Percentiles rank a stretch among this genome's conserved stretches.
Evolutionary conservation across 140 eudicot species (phyloP).

Genomic region (Senecio squalidus): DNA sequence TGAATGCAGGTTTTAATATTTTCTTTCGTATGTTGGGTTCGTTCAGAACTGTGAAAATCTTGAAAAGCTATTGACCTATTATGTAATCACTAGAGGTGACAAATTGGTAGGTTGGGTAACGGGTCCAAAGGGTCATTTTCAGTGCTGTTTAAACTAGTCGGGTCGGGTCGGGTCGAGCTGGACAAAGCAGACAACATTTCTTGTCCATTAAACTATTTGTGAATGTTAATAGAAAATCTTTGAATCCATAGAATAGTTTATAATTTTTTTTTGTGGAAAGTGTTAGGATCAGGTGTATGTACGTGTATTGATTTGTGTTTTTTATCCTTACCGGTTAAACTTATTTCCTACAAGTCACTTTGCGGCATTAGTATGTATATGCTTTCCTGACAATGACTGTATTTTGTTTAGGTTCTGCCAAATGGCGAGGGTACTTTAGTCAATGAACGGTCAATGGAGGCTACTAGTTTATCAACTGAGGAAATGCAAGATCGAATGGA

Average conservation of each 20-base stretch:
- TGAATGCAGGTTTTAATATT: background rate
- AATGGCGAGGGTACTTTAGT: conserved; percentile 13
- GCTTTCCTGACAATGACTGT: background rate
- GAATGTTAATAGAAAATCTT: background rate
- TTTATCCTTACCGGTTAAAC: too few relatives aligned
- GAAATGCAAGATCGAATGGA: conserved; percentile 87
- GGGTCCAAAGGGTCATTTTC: background rate
- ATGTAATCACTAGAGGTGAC: background rate
- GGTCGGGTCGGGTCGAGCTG: background rate
- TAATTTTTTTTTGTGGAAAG: too few relatives aligned
- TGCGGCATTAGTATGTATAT: background rate
- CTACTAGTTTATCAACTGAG: conserved; percentile 39
- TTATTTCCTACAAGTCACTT: too few relatives aligned
- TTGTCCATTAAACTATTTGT: too few relatives aligned
- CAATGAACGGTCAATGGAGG: conserved; percentile 22
- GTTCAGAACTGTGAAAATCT: background rate
- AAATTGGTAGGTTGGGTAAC: background rate
- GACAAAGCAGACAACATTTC: too few relatives aligned
- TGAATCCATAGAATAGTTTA: background rate
- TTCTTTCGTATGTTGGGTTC: background rate
- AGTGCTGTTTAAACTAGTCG: background rate
- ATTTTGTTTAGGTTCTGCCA: conserved; percentile 14
- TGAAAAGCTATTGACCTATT: background rate
- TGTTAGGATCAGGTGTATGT: background rate
- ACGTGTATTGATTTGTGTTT: background rate